Percentiles rank a stretch among this genome's conserved stretches.
phyloP scores from a whole-genome alignment of 2,329 filamentous ascomycete genomes.

The Fusarium sp. region DNA sequence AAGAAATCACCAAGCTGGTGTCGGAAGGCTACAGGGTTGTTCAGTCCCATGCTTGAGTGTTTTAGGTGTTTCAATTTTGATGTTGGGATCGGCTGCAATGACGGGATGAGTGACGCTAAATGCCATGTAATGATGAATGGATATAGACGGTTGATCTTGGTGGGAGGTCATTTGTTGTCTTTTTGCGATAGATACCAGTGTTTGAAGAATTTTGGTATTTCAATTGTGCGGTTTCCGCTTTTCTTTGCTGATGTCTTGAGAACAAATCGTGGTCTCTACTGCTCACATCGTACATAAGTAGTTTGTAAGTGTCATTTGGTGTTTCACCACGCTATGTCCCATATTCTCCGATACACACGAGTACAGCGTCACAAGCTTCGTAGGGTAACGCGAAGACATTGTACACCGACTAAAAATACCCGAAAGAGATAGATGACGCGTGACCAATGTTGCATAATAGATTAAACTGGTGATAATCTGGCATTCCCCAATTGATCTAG shows the following conservation, averaged over 20 bases:
- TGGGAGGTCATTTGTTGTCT: slow-evolving; percentile 8
- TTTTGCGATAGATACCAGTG: slow-evolving; percentile 38
- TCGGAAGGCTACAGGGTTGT: slow-evolving; percentile 81
- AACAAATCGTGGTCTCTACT: too few relatives aligned
- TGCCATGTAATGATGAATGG: slow-evolving; percentile 35
- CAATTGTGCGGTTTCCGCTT: slow-evolving; percentile 24
- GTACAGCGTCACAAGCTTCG: too few relatives aligned
- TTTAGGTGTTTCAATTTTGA: background rate
- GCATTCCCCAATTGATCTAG: slow-evolving; percentile 22
- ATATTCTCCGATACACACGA: background rate
- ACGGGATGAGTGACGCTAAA: slow-evolving; percentile 41
- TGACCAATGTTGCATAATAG: slow-evolving; percentile 3
- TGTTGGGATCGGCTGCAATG: slow-evolving; percentile 36
- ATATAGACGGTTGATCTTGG: slow-evolving; percentile 36
- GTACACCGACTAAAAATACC: background rate
- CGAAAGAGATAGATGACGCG: background rate
- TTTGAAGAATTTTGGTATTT: slow-evolving; percentile 31
- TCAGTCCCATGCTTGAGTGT: slow-evolving; percentile 64
- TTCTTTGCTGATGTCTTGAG: background rate
- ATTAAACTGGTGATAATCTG: slow-evolving; percentile 11
- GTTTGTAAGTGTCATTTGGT: background rate
- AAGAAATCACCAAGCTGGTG: slow-evolving; percentile 83
- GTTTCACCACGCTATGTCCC: slow-evolving; percentile 3
- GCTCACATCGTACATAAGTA: fast-evolving
- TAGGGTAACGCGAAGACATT: too few relatives aligned